Evolutionary conservation across 805 yeast genomes (phyloP), one percentile per base, ranked within the genome.

Genomic region (Schwanniomyces occidentalis): DNA sequence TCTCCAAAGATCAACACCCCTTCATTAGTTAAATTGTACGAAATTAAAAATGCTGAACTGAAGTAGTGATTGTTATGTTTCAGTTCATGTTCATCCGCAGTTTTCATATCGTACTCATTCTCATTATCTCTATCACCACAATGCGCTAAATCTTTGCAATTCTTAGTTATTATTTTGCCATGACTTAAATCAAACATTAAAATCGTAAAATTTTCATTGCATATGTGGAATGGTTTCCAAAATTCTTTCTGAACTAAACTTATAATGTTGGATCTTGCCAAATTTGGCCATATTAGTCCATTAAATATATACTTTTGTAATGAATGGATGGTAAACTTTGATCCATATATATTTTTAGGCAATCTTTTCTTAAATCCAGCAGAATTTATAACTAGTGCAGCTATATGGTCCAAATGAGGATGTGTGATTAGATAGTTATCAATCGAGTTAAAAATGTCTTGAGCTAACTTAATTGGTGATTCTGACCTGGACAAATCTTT

Each of bases 341-440:
- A 57, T 0, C 88, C 95, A 42, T 67, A 74, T 4, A 87, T 52
- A 3, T 49, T 47, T 48, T 75, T 81, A 4, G 56, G 45, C 25
- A 32, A 40, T n/a, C 12, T 20, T 4, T n/a, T 26, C 6, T 25
- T 41, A 35, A 75, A 69, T 10, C 72, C 68, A 0, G 95, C 86
- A 3, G 90, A 76, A 51, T 88, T 88, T 34, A 89, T 60, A 0
- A 82, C 76, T 30, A 89, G 52, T 0, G 83, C 85, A 7, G 74
- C 54, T 9, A 87, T 68, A 54, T 89, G 97, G 56, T 89, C 97
- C 33, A 89, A 52, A 58, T 89, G 97, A 0, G 91, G 77, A 57
- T 89, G 97, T 1, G 96, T 77, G 17, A 89, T 72, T 30, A 82
- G 62, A 43, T 72, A 77, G 20, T 63, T 63, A 6, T 61, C 51